Percentiles rank a stretch among this genome's conserved stretches.
Evolutionary conservation across 2,329 filamentous ascomycete species (phyloP).

Genomic region (Nemania abortiva): DNA sequence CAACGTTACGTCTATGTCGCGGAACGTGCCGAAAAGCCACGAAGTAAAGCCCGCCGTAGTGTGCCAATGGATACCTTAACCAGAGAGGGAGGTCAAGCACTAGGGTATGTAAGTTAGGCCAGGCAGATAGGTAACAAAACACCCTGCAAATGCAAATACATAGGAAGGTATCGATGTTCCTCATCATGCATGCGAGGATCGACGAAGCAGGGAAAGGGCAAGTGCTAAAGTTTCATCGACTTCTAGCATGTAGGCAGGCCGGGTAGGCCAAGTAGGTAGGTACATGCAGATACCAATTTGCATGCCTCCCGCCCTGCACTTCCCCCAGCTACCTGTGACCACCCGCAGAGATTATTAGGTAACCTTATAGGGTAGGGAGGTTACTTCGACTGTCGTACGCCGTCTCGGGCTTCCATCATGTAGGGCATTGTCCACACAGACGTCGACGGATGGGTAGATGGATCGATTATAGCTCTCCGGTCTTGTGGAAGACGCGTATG

Average conservation of each 20-base stretch:
- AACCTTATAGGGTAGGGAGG: not conserved
- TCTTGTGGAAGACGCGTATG: constrained; percentile 11
- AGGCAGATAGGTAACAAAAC: not conserved
- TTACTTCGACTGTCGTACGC: constrained; percentile 1
- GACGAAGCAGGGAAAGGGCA: constrained; percentile 22
- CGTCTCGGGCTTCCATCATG: constrained; percentile 7
- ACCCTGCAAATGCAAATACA: not conserved
- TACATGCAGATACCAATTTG: constrained; percentile 7
- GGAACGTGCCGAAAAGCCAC: constrained; percentile 15
- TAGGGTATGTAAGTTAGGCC: not conserved
- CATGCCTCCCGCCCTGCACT: not conserved
- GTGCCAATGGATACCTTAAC: not conserved
- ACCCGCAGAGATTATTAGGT: not conserved
- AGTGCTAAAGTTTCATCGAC: constrained; percentile 28
- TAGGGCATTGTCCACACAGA: constrained; percentile 1
- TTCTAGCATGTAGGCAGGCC: not conserved
- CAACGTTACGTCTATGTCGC: constrained; percentile 5
- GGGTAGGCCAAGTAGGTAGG: constrained; percentile 1
- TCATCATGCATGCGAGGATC: constrained; percentile 25
- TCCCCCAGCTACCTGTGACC: not conserved
- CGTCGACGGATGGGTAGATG: not conserved
- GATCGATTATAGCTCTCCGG: constrained; percentile 1
- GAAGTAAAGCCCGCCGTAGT: not conserved
- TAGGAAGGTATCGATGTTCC: not conserved
- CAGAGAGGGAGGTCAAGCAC: not conserved